Percentiles rank a stretch among this genome's conserved stretches.
These are phyloP conservation scores for Zygnema circumcarinatum DNA, from an alignment of 139 green algal species.

Conservation along the genomic window DNA sequence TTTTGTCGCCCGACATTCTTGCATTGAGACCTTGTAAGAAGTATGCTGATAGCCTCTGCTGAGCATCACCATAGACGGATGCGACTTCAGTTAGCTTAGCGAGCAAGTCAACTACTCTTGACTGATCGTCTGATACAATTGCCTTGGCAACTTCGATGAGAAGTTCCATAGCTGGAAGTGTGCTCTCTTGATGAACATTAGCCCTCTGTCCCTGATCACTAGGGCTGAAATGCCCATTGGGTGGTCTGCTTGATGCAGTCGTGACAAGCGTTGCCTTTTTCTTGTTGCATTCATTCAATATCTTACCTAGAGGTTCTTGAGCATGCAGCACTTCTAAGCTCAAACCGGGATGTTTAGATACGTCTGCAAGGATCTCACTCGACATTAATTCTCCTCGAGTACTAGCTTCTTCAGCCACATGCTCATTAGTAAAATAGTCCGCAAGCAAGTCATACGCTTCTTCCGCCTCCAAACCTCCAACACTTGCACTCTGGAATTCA, in stretches of 20 bases:
- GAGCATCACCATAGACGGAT: conserved; percentile 23
- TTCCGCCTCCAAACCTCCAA: not conserved
- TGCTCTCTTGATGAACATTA: conserved; percentile 1
- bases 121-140: conserved; percentile 21
- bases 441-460: not conserved
- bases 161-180: conserved; percentile 9
- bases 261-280: not conserved
- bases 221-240: not conserved
- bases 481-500: not conserved
- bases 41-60: conserved; percentile 38
- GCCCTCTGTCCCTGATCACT: not conserved
- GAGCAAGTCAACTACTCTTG: not conserved
- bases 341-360: not conserved
- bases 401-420: not conserved
- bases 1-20: conserved; percentile 12
- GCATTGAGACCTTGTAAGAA: conserved; percentile 37
- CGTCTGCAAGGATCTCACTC: not conserved
- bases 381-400: not conserved
- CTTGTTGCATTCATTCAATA: not conserved
- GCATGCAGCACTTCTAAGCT: conserved; percentile 9
- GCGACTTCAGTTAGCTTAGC: conserved; percentile 29
- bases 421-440: not conserved
- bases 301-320: not conserved
- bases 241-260: not conserved
- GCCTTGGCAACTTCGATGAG: conserved; percentile 37